These are phyloP conservation scores for Fusarium praegraminearum DNA, from an alignment of 2,329 filamentous ascomycete species.

Conservation along the genomic window DNA sequence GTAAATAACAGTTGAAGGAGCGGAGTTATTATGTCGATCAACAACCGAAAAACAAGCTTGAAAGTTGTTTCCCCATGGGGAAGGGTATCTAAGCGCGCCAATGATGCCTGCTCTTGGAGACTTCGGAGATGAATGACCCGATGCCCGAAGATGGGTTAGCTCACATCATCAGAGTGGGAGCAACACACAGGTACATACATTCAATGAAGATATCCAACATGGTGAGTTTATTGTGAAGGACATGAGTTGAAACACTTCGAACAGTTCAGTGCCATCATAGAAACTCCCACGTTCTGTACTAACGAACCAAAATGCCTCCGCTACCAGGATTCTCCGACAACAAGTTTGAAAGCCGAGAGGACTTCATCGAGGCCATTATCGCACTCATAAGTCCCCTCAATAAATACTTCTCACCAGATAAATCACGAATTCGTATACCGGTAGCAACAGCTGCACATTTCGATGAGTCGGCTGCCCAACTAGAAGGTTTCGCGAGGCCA, in stretches of 20 bases:
- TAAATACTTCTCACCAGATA: conserved; percentile 50
- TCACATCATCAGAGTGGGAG: background rate
- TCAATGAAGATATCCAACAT: background rate
- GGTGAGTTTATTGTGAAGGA: background rate
- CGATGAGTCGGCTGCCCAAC: conserved; percentile 58
- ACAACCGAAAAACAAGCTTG: background rate
- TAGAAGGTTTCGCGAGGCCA: conserved; percentile 60
- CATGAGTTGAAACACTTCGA: background rate
- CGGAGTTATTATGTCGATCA: conserved; percentile 17
- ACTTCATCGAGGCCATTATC: conserved; percentile 52
- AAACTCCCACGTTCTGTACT: background rate
- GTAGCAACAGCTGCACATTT: conserved; percentile 56
- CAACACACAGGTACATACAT: background rate
- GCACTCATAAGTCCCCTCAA: conserved; percentile 53
- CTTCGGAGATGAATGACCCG: conserved; percentile 28
- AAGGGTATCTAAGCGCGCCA: conserved; percentile 27
- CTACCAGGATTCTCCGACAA: conserved; percentile 58
- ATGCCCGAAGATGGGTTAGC: conserved; percentile 23
- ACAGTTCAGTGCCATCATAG: too few species aligned
- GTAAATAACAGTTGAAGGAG: background rate
- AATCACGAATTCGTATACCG: conserved; percentile 54
- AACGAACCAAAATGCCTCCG: conserved; percentile 50
- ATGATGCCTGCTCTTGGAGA: conserved; percentile 1
- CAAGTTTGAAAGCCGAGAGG: conserved; percentile 51
- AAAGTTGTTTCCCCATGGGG: conserved; percentile 13